Percentiles rank a stretch among this genome's conserved stretches.
Evolutionary conservation across 2,329 filamentous ascomycete species (phyloP).

Genomic region (Scedosporium boydii): DNA sequence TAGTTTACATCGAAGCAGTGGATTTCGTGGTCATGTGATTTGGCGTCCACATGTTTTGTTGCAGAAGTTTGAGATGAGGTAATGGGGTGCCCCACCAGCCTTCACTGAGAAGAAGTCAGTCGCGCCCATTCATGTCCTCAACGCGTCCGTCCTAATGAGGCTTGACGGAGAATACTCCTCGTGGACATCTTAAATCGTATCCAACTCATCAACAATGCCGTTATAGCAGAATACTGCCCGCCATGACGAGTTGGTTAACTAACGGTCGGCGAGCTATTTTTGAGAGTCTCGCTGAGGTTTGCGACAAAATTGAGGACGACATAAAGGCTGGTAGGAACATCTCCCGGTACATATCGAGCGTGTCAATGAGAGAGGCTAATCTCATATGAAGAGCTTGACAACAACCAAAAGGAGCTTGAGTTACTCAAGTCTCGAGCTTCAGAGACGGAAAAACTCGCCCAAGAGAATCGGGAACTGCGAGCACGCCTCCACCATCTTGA

Average conservation of each 20-base stretch:
- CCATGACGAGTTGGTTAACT: constrained; percentile 30
- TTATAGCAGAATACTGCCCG: constrained; percentile 4
- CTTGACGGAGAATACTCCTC: background rate
- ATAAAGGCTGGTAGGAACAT: constrained; percentile 23
- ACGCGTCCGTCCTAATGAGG: background rate
- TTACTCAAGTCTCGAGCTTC: constrained; percentile 21
- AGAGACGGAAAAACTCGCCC: constrained; percentile 25
- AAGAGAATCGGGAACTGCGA: constrained; percentile 32
- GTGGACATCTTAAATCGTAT: background rate
- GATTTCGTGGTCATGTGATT: background rate
- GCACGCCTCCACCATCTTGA: constrained; percentile 15
- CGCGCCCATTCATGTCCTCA: background rate
- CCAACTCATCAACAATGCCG: background rate
- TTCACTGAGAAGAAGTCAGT: too few relatives aligned
- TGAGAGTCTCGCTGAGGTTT: constrained; percentile 28
- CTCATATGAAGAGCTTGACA: constrained; percentile 14
- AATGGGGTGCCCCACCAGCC: too few relatives aligned
- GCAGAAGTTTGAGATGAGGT: too few relatives aligned
- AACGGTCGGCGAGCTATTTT: constrained; percentile 29
- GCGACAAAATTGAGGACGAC: constrained; percentile 28
- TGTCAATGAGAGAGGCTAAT: constrained; percentile 11
- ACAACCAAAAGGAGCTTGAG: constrained; percentile 21
- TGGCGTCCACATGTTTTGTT: background rate
- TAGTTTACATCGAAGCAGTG: too few relatives aligned
- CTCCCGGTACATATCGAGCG: background rate